These are phyloP conservation scores for Cystofilobasidium macerans DNA, from an alignment of 768 basidiomycete genomes.

Conservation along the genomic window DNA sequence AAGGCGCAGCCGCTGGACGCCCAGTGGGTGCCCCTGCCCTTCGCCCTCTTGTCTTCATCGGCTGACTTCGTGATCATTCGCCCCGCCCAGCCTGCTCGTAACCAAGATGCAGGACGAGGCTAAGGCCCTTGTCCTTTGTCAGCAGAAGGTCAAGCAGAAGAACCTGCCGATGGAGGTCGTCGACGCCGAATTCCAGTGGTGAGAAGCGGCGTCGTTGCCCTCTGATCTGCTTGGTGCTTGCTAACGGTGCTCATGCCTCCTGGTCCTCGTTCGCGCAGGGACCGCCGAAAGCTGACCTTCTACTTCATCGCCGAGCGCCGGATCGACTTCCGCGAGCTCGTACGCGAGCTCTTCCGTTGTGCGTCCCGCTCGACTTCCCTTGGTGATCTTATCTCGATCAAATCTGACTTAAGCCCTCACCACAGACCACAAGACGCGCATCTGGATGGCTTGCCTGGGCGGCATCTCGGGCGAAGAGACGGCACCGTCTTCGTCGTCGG, in stretches of 20 bases:
- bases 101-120: conserved; percentile 81
- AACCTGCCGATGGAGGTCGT: conserved; percentile 97
- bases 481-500: too few species aligned
- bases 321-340: conserved; percentile 84
- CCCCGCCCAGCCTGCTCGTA: conserved; percentile 50
- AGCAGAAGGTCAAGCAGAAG: conserved; percentile 83
- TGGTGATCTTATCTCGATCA: conserved; percentile 45
- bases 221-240: too few species aligned
- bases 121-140: conserved; percentile 78
- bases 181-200: conserved; percentile 98
- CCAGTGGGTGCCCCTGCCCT: conserved; percentile 47
- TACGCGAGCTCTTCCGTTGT: conserved; percentile 36
- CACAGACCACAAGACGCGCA: conserved; percentile 67
- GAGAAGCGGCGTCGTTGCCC: too few species aligned
- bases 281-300: conserved; percentile 94
- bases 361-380: background rate
- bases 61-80: background rate
- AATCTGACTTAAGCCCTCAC: background rate
- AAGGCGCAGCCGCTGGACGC: conserved; percentile 75
- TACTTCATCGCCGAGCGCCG: conserved; percentile 94
- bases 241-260: too few species aligned
- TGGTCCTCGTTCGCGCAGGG: conserved; percentile 53
- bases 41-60: background rate
- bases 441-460: conserved; percentile 74
- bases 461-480: too few species aligned